phyloP scores from a whole-genome alignment of 768 basidiomycete genomes.

The Nidularia pulvinata region DNA sequence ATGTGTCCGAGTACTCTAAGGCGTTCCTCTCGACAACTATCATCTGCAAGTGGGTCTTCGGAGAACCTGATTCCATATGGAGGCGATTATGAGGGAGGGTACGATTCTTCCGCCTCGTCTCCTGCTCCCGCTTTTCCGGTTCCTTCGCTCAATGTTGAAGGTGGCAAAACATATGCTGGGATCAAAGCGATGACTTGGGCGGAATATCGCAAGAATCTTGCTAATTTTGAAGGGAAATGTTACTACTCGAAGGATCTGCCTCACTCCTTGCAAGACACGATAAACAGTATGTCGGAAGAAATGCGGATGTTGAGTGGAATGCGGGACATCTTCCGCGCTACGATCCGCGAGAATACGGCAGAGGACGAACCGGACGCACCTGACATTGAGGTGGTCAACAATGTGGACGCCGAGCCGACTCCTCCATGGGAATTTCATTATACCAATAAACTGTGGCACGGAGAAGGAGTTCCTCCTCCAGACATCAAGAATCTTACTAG shows the following conservation, averaged over 20 bases:
- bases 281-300: slow-evolving; percentile 49
- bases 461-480: slow-evolving; percentile 65
- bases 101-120: not conserved
- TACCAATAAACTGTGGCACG: slow-evolving; percentile 80
- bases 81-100: not conserved
- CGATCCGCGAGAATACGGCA: slow-evolving; percentile 64
- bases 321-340: slow-evolving; percentile 58
- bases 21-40: not conserved
- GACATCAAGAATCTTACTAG: slow-evolving; percentile 56
- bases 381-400: slow-evolving; percentile 64
- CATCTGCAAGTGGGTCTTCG: slow-evolving; percentile 7
- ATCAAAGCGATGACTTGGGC: slow-evolving; percentile 36
- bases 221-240: slow-evolving; percentile 28
- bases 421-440: slow-evolving; percentile 91
- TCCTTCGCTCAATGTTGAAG: not conserved
- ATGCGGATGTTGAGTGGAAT: slow-evolving; percentile 40
- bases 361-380: slow-evolving; percentile 73
- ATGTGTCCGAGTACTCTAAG: no score
- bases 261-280: slow-evolving; percentile 61
- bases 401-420: slow-evolving; percentile 63
- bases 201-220: slow-evolving; percentile 26
- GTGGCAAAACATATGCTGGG: slow-evolving; percentile 20
- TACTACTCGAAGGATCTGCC: slow-evolving; percentile 52
- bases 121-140: slow-evolving; percentile 4
- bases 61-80: not conserved